Conservation (phyloP, 495 filamentous ascomycete genomes). For the Xylaria acuta region DNA sequence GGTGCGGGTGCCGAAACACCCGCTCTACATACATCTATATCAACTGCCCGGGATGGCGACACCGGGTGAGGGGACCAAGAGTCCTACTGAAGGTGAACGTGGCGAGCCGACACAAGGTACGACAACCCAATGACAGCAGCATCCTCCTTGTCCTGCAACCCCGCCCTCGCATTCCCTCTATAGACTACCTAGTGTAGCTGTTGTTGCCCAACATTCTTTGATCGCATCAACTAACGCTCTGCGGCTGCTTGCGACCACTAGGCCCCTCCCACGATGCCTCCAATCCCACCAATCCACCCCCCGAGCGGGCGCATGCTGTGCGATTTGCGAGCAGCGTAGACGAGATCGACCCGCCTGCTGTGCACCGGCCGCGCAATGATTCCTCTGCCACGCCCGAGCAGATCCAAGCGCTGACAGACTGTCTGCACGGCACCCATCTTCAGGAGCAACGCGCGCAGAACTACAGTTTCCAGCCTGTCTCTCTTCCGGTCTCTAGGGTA, state of each 20-base stretch:
- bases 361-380: constrained; percentile 38
- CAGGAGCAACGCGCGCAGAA: constrained; percentile 84
- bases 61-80: constrained; percentile 17
- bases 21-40: constrained; percentile 7
- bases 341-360: constrained; percentile 70
- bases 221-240: constrained; percentile 28
- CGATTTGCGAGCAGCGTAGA: constrained; percentile 78
- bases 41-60: constrained; percentile 18
- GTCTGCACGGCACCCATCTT: constrained; percentile 72
- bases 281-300: constrained; percentile 33
- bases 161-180: not conserved
- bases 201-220: constrained; percentile 14
- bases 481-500: constrained; percentile 85
- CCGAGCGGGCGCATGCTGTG: constrained; percentile 60
- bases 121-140: not conserved
- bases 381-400: constrained; percentile 64
- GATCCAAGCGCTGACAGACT: constrained; percentile 73
- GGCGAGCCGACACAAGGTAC: constrained; percentile 22
- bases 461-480: constrained; percentile 86
- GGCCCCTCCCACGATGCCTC: constrained; percentile 34
- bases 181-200: not conserved
- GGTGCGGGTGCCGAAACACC: not conserved
- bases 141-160: constrained; percentile 22
- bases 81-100: constrained; percentile 12
- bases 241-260: constrained; percentile 29